Evolutionary conservation across 2,329 filamentous ascomycete species (phyloP), one percentile per base, ranked within the genome.

Genomic region (Aschersonia sp.): DNA sequence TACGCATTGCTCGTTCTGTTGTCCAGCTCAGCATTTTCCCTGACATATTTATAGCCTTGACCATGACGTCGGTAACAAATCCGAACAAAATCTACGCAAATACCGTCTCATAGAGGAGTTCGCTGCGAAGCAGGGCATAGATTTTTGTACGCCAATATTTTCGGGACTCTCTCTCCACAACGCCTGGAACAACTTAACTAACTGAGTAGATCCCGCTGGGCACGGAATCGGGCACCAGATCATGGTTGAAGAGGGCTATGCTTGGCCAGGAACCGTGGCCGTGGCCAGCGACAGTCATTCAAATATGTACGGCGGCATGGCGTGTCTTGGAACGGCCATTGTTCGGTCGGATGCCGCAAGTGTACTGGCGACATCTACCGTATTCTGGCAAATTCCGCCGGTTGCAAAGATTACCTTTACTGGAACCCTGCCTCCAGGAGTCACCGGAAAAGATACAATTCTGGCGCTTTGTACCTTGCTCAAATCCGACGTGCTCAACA

Each of bases 401-500:
- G 77, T 94, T 30, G 85, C 83, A 0, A 82, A 83, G 64, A 78
- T 94, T 31, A 88, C 76, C 0, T 71, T 95, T 10, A 84, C 74
- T 0, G 88, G 87, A 7, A 65, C 77, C 1, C 67, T 94, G 12
- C 88, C 86, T 0, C 67, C 70, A 2, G 89, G 89, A 35, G 87
- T 94, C 28, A 12, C n/a, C 28, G 45, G 45, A 31, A 97, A 98
- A 65, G 92, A 97, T 62, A 85, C 95, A 9, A 97, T 97, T 54
- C 77, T 96, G 30, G 86, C 88, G 0, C 74, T 97, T 1, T 94
- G 87, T 55, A 86, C 85, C 1, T 67, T 95, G 0, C 94, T 97
- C 70, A 79, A 84, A 47, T 84, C 88, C 55, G 87, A 95, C 43
- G 91, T 96, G 0, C 73, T 96, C 10, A 97, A 97, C 66, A 88